phyloP scores from a whole-genome alignment of 2,329 filamentous ascomycete genomes.

The Arthroderma uncinatum region DNA sequence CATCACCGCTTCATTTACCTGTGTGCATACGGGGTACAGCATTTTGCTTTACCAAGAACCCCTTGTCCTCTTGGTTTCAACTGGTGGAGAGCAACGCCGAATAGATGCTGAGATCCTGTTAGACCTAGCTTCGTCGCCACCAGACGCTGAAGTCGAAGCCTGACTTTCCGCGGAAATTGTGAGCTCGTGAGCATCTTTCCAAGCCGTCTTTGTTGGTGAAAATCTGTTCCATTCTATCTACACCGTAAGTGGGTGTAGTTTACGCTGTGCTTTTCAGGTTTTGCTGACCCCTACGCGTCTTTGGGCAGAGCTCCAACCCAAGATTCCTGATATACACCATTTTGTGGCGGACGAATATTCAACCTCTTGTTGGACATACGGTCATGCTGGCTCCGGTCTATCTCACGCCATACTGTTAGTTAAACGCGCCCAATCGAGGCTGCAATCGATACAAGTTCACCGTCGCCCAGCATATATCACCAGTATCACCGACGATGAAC shows the following conservation, averaged over 20 bases:
- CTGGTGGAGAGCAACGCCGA: background rate
- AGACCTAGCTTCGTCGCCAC: background rate
- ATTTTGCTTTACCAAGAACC: background rate
- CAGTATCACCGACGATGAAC: background rate
- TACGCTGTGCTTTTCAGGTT: background rate
- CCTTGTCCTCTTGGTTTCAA: background rate
- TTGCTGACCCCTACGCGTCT: background rate
- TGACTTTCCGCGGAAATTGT: background rate
- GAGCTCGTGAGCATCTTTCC: background rate
- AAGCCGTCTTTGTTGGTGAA: background rate
- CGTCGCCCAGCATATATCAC: background rate
- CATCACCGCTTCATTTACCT: background rate
- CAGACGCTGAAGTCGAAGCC: background rate
- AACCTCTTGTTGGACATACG: background rate
- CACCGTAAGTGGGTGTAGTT: background rate
- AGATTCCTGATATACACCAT: background rate
- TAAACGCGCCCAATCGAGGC: background rate
- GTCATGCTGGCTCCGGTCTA: background rate
- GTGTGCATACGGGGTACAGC: too few relatives aligned
- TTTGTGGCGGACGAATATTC: background rate
- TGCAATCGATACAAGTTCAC: background rate
- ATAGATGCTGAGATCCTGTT: background rate
- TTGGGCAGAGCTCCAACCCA: background rate
- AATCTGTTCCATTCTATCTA: background rate
- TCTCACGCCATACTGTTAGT: background rate